A percentile compares a stretch with the other conserved stretches of the same genome.
Conservation (phyloP, 352 stramenopile species). For the Thalassiosira tumida region DNA sequence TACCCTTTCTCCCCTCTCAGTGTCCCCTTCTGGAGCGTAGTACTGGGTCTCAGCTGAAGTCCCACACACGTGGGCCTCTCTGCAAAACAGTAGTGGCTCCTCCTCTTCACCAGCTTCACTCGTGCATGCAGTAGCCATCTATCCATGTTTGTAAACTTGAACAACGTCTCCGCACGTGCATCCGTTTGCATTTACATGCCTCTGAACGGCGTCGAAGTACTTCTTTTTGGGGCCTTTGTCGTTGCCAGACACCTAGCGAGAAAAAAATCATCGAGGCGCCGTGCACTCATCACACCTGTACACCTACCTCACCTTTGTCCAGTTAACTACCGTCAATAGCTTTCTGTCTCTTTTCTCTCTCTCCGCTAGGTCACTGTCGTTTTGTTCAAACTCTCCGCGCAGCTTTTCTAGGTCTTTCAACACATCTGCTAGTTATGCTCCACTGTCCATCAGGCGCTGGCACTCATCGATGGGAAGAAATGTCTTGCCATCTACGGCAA, state of each 20-base stretch:
- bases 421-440: not conserved
- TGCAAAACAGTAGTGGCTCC: not conserved
- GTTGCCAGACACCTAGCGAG: too few species aligned
- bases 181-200: not conserved
- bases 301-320: too few species aligned
- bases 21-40: not conserved
- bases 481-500: not conserved
- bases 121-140: not conserved
- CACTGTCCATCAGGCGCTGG: not conserved
- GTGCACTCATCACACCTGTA: too few species aligned
- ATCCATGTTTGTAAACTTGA: not conserved
- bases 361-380: not conserved
- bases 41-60: constrained; percentile 2
- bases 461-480: not conserved
- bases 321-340: not conserved
- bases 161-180: not conserved
- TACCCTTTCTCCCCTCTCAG: not conserved
- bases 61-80: not conserved
- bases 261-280: too few species aligned
- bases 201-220: too few species aligned
- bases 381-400: not conserved
- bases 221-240: too few species aligned
- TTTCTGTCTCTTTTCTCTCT: not conserved
- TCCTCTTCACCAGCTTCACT: not conserved
- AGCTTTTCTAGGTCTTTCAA: not conserved